Percentiles rank a stretch among this genome's conserved stretches.
Evolutionary conservation across 345 rosid genomes (phyloP).

Genomic region (Microcos paniculata): DNA sequence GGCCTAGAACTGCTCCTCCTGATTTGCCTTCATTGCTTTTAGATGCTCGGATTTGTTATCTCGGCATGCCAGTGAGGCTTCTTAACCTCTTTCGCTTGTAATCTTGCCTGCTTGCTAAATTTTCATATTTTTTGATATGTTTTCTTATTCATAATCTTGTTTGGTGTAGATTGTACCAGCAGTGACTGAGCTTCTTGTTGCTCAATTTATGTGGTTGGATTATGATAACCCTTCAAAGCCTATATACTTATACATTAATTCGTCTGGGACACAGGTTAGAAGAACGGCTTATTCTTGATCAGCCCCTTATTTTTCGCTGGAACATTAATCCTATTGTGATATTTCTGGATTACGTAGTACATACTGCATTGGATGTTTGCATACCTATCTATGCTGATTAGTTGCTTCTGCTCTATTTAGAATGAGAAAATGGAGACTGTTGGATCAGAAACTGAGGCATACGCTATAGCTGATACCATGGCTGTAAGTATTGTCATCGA

Average conservation of each 20-base stretch:
- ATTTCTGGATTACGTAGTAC: not conserved
- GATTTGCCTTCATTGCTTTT: slow-evolving; percentile 91
- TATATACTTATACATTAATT: slow-evolving; percentile 78
- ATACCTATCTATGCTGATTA: slow-evolving; percentile 7
- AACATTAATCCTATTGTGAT: not conserved
- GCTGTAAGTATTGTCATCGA: slow-evolving; percentile 48
- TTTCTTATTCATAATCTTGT: not conserved
- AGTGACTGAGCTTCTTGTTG: slow-evolving; percentile 86
- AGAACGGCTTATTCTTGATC: not conserved
- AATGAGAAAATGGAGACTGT: slow-evolving; percentile 83
- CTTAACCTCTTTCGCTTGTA: not conserved
- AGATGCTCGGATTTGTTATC: slow-evolving; percentile 79
- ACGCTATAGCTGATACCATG: slow-evolving; percentile 83
- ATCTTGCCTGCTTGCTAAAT: slow-evolving; percentile 5
- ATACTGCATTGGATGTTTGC: not conserved
- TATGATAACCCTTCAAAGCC: slow-evolving; percentile 68
- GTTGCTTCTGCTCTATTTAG: slow-evolving; percentile 38
- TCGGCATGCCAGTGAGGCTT: slow-evolving; percentile 88
- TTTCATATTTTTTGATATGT: not conserved
- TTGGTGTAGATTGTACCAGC: slow-evolving; percentile 78
- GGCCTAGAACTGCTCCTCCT: slow-evolving; percentile 69
- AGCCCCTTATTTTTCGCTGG: not conserved
- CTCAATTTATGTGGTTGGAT: slow-evolving; percentile 85
- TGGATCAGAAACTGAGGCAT: slow-evolving; percentile 93
- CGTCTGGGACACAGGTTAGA: slow-evolving; percentile 82